Base-by-base conservation (phyloP, 2,329 filamentous ascomycete species). In the Diplocarpon mali region DNA sequence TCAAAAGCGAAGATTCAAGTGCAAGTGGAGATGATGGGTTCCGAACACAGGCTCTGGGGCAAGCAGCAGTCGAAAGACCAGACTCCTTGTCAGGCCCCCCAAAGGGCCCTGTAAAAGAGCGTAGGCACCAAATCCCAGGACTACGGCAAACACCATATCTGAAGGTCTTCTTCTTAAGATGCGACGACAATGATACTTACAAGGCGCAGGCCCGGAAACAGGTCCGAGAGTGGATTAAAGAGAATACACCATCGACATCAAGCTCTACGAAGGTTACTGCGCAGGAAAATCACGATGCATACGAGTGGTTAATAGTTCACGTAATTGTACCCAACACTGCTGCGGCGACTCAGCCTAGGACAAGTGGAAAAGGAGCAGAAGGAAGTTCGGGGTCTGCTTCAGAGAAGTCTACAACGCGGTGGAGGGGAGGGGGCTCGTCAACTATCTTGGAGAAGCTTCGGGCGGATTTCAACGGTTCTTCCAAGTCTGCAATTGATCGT, bases 141-240 rank as follows among this genome's bases (percentile, higher is more conserved):
- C 68, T 98, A 45, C 82, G 90, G 32, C 85, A 86, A 50, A 96
- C 90, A 0, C 88, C 93, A 0, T 98, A 98, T 63, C 71, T 98
- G 48, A 96, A 95, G 63, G 69, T 98, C 6, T 83, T 89, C 46
- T 69, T 98, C 2, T 73, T 98, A 42, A 78, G 89, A 59, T 96
- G 92, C 66, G 92, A 96, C 66, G 92, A 98, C 61, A 94, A 88
- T 58, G 93, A 98, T 38, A 79, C 79, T 8, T 98, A 98, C 71
- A 96, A 95, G 65, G 70, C 76, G 1, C 78, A 78, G 11, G 80
- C 85, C 6, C 76, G 88, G 40, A 79, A 85, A 57, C 78, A 85
- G 54, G 72, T 98, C 30, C 78, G 85, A 40, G 89, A 96, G 53
- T 98, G 92, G 92, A 77, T 96, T 57, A 93, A 92, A 64, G 69